Conservation (phyloP, 2,329 filamentous ascomycete species). For the Fusarium sp. region DNA sequence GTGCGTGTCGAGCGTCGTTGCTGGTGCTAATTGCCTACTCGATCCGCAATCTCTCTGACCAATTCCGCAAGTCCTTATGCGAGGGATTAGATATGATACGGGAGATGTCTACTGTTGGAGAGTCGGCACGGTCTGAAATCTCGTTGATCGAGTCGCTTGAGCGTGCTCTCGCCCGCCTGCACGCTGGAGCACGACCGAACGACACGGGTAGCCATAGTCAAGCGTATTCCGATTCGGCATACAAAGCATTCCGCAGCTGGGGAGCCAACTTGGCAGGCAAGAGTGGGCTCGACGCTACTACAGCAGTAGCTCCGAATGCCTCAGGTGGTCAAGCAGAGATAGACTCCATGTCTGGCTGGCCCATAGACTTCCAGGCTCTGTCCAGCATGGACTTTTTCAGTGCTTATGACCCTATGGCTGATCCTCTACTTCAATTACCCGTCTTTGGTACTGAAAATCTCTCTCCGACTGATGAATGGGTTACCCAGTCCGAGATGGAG, state of each 20-base stretch:
- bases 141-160: constrained; percentile 15
- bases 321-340: background rate
- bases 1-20: constrained; percentile 11
- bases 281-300: background rate
- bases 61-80: constrained; percentile 3
- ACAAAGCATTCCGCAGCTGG: constrained; percentile 10
- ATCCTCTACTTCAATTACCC: constrained; percentile 4
- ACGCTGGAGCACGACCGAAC: background rate
- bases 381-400: constrained; percentile 16
- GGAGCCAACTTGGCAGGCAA: constrained; percentile 2
- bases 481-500: background rate
- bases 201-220: background rate
- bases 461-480: constrained; percentile 6
- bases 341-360: constrained; percentile 1
- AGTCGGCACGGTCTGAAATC: constrained; percentile 2
- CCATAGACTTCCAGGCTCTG: background rate
- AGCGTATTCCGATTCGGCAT: background rate
- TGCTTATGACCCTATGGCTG: constrained; percentile 1
- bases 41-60: constrained; percentile 6
- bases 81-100: constrained; percentile 5
- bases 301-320: background rate
- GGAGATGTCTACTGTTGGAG: constrained; percentile 6
- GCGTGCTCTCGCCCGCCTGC: constrained; percentile 6
- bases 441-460: background rate
- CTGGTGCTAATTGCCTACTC: constrained; percentile 16